Evolutionary conservation across 169 alveolate species (phyloP), one percentile per base, ranked within the genome.

Genomic region (Plasmodium blacklocki): DNA sequence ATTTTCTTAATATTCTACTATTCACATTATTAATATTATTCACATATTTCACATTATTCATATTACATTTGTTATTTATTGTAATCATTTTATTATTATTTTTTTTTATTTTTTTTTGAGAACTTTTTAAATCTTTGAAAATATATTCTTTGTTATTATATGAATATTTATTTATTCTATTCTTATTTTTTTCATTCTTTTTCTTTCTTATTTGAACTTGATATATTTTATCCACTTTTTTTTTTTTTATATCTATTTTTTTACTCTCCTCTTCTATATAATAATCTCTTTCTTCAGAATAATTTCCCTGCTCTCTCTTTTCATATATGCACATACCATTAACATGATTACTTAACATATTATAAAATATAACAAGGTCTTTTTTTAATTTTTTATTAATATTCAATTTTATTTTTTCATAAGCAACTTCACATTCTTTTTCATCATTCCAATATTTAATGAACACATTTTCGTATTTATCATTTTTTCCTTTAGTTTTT

Each of bases 361-460:
- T 56, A 3, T 45, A 63, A 23, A 74, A 74, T 60, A 32, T n/a
- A 12, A 11, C 23, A 21, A 59, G 1, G 18, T 60, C 32, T 19
- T 56, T 23, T 26, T 76, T 14, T 12, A 76, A 29, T 19, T 70
- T 50, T 58, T 76, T 76, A 15, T 29, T 32, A n/a, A 63, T 26
- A 1, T 64, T 50, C 19, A 45, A 29, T 43, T 56, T 76, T 52
- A 75, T 76, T 43, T 68, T 64, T 32, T 54, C 47, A 19, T 63
- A 50, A 76, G 66, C 62, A 45, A 8, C 9, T 7, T 62, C 52
- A n/a, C 59, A 64, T 0, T 54, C 8, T n/a, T 64, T 56, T 50
- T 76, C 89, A 45, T 76, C 39, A 43, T 76, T 76, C 89, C 89
- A 76, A n/a, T 43, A 70, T 43, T 76, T 59, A 7, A 76, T 76